phyloP scores from a whole-genome alignment of 1,284 basidiomycete genomes.

The Ceraceosorus guamensis region DNA sequence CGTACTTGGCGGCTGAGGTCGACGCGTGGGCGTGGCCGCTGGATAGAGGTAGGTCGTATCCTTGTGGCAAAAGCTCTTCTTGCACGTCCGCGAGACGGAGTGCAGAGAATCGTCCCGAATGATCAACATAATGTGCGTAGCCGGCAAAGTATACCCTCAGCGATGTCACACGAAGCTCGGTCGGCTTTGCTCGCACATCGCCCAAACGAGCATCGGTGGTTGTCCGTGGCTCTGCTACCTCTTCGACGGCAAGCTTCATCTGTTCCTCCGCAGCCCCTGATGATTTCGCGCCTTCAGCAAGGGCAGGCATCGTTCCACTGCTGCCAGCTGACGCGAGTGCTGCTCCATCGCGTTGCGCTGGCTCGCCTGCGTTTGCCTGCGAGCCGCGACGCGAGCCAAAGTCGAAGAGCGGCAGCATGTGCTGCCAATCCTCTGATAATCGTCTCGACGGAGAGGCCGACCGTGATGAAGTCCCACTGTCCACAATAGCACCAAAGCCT shows the following conservation, averaged over 20 bases:
- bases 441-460: neutral
- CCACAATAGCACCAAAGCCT: too few relatives aligned
- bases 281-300: neutral
- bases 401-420: neutral
- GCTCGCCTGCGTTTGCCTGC: too few relatives aligned
- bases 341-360: too few relatives aligned
- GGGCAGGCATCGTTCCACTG: too few relatives aligned
- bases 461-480: too few relatives aligned
- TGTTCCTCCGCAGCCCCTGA: neutral
- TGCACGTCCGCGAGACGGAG: slow-evolving; percentile 27
- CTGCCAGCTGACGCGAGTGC: too few relatives aligned
- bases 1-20: slow-evolving; percentile 25
- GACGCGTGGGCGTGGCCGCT: neutral
- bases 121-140: slow-evolving; percentile 43
- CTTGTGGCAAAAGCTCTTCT: slow-evolving; percentile 31
- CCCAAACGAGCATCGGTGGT: too few relatives aligned
- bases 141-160: slow-evolving; percentile 33
- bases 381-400: too few relatives aligned
- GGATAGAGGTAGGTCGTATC: slow-evolving; percentile 10
- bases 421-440: neutral
- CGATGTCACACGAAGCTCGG: slow-evolving; percentile 13
- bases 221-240: too few relatives aligned
- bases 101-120: slow-evolving; percentile 37
- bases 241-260: neutral
- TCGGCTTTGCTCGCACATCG: neutral